A percentile compares a stretch with the other conserved stretches of the same genome.
phyloP scores from a whole-genome alignment of 371 early-diverging fungal species.

The Rhizopus sp. region DNA sequence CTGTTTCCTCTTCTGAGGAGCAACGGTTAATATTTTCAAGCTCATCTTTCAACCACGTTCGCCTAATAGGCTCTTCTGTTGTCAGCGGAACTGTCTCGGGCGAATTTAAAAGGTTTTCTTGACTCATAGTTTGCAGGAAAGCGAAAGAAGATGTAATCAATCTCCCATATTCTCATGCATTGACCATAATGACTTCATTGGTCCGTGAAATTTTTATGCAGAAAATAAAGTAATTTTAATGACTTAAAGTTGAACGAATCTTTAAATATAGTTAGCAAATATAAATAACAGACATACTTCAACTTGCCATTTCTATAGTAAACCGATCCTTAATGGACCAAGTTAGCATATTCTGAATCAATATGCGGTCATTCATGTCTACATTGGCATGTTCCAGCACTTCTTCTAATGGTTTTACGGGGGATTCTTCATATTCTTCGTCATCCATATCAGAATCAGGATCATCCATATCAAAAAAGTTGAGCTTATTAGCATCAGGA shows the following conservation, averaged over 20 bases:
- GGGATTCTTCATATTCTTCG: slow-evolving; percentile 31
- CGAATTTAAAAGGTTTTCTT: background rate
- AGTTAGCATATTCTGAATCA: slow-evolving; percentile 29
- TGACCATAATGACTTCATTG: too few species aligned
- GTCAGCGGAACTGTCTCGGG: slow-evolving; percentile 19
- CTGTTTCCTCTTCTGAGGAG: background rate
- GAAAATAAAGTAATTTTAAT: too few species aligned
- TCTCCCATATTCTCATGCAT: too few species aligned
- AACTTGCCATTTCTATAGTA: slow-evolving; percentile 25
- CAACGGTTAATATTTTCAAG: slow-evolving; percentile 19
- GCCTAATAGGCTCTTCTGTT: slow-evolving; percentile 35
- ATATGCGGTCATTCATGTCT: slow-evolving; percentile 6
- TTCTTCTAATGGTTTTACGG: slow-evolving; percentile 29
- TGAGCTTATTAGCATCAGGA: slow-evolving; percentile 45
- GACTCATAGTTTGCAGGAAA: too few species aligned
- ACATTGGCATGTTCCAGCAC: slow-evolving; percentile 37
- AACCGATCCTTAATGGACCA: slow-evolving; percentile 38
- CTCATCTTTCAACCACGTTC: slow-evolving; percentile 23
- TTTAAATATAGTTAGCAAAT: background rate
- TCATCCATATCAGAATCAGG: slow-evolving; percentile 7
- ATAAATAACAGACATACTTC: background rate
- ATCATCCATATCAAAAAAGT: slow-evolving; percentile 31
- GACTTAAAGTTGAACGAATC: too few species aligned
- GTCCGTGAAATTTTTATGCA: too few species aligned
- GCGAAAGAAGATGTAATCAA: too few species aligned